These are phyloP conservation scores for Suillus discolor DNA, from an alignment of 768 basidiomycete genomes.

Conservation along the genomic window DNA sequence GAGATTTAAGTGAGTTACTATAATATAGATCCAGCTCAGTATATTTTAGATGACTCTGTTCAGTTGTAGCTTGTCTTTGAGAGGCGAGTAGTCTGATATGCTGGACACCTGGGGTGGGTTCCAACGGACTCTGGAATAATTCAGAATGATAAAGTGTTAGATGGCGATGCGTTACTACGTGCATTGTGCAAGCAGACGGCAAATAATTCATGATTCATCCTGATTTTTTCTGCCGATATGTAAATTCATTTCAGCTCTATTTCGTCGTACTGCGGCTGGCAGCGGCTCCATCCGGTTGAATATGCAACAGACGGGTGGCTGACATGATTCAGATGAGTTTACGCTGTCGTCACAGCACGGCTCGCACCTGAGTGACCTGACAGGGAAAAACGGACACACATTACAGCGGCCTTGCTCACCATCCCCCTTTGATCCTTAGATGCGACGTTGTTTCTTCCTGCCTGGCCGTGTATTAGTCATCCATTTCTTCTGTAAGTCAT, in stretches of 20 bases:
- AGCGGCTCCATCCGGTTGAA: not conserved
- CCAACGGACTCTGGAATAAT: not conserved
- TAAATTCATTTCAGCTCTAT: not conserved
- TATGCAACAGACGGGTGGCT: not conserved
- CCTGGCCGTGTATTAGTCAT: not conserved
- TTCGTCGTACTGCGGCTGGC: not conserved
- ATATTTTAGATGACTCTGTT: not conserved
- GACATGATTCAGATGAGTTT: not conserved
- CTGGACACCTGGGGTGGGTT: not conserved
- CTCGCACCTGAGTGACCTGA: not conserved
- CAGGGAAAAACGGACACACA: not conserved
- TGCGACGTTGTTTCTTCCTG: not conserved
- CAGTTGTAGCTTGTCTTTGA: not conserved
- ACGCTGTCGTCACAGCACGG: not conserved
- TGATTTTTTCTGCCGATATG: not conserved
- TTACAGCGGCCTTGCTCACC: not conserved
- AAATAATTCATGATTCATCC: not conserved
- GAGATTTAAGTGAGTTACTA: not conserved
- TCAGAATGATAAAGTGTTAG: not conserved
- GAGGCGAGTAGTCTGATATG: not conserved
- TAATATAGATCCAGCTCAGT: not conserved
- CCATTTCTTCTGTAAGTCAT: not conserved
- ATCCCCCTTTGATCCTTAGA: not conserved
- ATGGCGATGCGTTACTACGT: not conserved
- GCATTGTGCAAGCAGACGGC: not conserved